Evolutionary conservation across 2,329 filamentous ascomycete genomes (phyloP), one percentile per base, ranked within the genome.

Genomic region (Apiospora sp.): DNA sequence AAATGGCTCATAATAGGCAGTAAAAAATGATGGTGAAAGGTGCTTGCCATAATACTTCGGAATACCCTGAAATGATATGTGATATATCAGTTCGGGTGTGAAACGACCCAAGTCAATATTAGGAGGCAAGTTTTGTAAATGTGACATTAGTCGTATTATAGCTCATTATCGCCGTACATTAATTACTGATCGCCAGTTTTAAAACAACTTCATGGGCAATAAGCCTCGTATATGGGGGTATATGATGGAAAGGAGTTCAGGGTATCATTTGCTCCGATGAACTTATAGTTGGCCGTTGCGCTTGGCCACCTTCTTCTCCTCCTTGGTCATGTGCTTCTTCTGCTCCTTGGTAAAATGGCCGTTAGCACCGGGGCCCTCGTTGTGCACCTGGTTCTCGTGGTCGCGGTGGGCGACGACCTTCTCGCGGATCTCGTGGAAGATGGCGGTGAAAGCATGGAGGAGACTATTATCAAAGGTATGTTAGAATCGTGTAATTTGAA

Each of bases 361-460:
- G 16, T 61, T 34, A 24, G 58, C 58, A 22, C 54, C 54, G 6
- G 58, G 58, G 4, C 30, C 58, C 58, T 64, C 58, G 34, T 41
- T 6, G 58, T 41, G 58, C 30, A 64, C 27, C 27, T 30, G 3
- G 30, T 37, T 41, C 34, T 64, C 58, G 30, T 37, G 6, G 22
- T 64, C 34, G 1, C 54, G 3, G 54, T 61, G 58, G 5, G 22
- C 19, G 0, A 8, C 1, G 12, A 30, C 7, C 27, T 71, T 46
- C 0, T 72, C 73, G 30, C 61, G 71, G 5, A 78, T 77, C 73
- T 83, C 81, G 72, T 85, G 82, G 78, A 84, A 85, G 0, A 80
- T 75, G 44, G 83, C 83, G 10, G 83, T 85, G 68, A 84, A 73
- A 16, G 83, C 81, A 73, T 86, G 84, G 7, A 86, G 80, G 24